Base-by-base conservation (phyloP, 1,284 basidiomycete genomes). In the Lentinus polychrous region DNA sequence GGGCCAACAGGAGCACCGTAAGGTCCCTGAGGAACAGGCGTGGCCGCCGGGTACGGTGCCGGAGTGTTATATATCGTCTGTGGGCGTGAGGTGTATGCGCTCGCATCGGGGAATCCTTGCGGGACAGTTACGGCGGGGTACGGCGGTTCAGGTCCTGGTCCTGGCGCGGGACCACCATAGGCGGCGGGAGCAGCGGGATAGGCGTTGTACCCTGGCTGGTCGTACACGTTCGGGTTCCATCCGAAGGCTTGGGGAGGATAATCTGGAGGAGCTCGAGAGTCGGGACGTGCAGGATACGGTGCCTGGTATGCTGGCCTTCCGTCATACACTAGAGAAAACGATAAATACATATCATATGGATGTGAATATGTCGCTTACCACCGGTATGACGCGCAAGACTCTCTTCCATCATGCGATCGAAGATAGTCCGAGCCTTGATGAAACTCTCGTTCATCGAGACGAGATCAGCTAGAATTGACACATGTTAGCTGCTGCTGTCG, bases 341-440 rank as follows among this genome's bases (percentile, higher is more conserved):
- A 33, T 22, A 49, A 48, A 58, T 45, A 53, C 27, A 55, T 38
- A 49, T 46, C 18, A 7, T 36, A 43, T 27, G 27, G 10, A 27
- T 27, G 27, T 27, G 27, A 10, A 27, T 10, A 42, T 20, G 42
- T 14, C 34, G 31, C 35, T 37, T 60, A 78, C 76, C 66, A 44
- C 74, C 81, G n/a, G 79, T 76, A 60, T 91, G 86, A 52, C 83
- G 73, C 1, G 88, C 83, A 14, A 93, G 69, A 58, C 84, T 88
- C 52, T 91, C 89, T 66, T 93, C 91, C 90, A 93, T 93, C 86
- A 92, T 90, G 22, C 82, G 71, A 60, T 94, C 91, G 56, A 91
- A 93, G 43, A 91, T 89, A 3, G 82, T 80, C 15, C 89, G 72
- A 6, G 91, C 91, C 47, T 83, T 81, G 22, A 91, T 80, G 57